phyloP scores from a whole-genome alignment of 108 stramenopile species.

The Nitzschia sp. region DNA sequence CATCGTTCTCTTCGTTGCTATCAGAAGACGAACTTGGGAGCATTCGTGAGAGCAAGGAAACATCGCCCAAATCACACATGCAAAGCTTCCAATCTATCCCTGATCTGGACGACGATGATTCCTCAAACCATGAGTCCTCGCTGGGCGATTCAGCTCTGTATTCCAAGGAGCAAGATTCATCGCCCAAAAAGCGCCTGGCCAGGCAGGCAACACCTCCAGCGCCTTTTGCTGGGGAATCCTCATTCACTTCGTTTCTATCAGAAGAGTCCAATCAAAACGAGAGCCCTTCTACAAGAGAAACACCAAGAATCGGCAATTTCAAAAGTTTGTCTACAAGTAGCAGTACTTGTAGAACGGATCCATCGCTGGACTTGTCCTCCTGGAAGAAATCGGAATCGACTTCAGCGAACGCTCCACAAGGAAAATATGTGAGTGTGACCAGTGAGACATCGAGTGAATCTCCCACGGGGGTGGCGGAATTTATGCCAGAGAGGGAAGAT shows the following conservation, averaged over 20 bases:
- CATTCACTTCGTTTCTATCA: not conserved
- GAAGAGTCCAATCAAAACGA: not conserved
- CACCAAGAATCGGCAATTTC: slow-evolving; percentile 1
- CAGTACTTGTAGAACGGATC: too few species aligned
- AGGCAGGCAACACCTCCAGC: not conserved
- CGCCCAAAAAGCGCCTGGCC: not conserved
- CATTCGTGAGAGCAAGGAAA: not conserved
- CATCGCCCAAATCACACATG: not conserved
- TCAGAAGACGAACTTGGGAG: slow-evolving; percentile 1
- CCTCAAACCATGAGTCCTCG: too few species aligned
- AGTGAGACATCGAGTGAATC: slow-evolving; percentile 18
- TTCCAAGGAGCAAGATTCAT: too few species aligned
- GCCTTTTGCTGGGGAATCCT: not conserved
- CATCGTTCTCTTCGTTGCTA: not conserved
- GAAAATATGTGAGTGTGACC: not conserved
- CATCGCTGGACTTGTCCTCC: not conserved
- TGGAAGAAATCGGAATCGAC: not conserved
- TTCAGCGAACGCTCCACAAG: not conserved
- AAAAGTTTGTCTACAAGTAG: not conserved
- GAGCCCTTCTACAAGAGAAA: not conserved
- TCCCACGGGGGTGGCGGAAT: not conserved
- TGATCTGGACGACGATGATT: not conserved
- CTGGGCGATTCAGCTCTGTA: too few species aligned
- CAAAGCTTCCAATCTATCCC: not conserved
- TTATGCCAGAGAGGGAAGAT: not conserved